Conservation (phyloP, 176 grass and related monocot genomes). For the Oryza australiensis region DNA sequence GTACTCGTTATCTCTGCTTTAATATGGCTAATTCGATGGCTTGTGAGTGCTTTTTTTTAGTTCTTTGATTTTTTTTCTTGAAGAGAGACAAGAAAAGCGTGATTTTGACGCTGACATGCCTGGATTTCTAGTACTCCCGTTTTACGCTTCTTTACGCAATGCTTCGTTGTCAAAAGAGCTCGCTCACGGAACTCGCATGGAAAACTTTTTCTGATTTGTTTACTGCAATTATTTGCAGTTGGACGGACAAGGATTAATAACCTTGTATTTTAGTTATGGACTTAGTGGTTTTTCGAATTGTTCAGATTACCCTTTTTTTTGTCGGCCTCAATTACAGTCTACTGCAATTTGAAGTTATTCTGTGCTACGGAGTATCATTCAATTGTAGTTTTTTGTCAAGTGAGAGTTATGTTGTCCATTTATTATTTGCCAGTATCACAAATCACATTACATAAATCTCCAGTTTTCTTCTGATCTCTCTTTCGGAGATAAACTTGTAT, state of each 20-base stretch:
- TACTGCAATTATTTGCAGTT: not conserved
- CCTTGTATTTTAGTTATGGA: slow-evolving; percentile 3
- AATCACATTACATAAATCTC: not conserved
- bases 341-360: not conserved
- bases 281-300: not conserved
- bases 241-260: not conserved
- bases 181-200: slow-evolving; percentile 33
- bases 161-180: slow-evolving; percentile 26
- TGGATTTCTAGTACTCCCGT: slow-evolving; percentile 26
- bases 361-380: not conserved
- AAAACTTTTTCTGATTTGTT: slow-evolving; percentile 20
- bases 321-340: not conserved
- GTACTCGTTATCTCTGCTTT: not conserved
- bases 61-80: slow-evolving; percentile 13
- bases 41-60: not conserved
- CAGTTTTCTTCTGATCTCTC: not conserved
- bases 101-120: slow-evolving; percentile 45
- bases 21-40: slow-evolving; percentile 1
- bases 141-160: slow-evolving; percentile 32
- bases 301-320: not conserved
- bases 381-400: not conserved
- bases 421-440: slow-evolving; percentile 4
- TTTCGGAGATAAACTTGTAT: not conserved
- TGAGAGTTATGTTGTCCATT: not conserved
- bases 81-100: slow-evolving; percentile 32